Percentiles rank a stretch among this genome's conserved stretches.
These are phyloP conservation scores for Kluyveromyces dobzhanskii DNA, from an alignment of 805 yeast species.

Conservation along the genomic window DNA sequence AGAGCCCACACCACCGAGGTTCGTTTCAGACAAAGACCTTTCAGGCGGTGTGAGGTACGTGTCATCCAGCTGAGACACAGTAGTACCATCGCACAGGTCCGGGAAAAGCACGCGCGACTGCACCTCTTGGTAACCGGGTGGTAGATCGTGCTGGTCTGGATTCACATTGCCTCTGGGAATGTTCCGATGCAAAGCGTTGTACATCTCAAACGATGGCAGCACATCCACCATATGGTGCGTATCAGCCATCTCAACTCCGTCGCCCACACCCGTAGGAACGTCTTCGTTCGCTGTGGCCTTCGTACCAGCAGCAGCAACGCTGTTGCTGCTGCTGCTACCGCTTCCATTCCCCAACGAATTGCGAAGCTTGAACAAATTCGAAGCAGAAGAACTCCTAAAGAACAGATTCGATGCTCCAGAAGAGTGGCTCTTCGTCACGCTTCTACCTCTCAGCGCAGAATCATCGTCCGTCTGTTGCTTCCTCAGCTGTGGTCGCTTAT, in stretches of 20 bases:
- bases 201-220: constrained; percentile 63
- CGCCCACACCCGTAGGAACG: no score
- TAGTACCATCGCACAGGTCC: neutral
- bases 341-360: neutral
- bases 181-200: constrained; percentile 38
- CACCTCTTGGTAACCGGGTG: constrained; percentile 29
- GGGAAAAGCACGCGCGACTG: constrained; percentile 5
- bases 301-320: no score
- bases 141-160: constrained; percentile 25
- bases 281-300: neutral
- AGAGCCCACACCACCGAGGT: neutral
- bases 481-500: neutral
- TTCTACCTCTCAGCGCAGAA: neutral
- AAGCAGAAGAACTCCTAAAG: constrained; percentile 7
- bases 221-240: constrained; percentile 37
- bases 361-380: constrained; percentile 6
- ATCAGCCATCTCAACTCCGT: neutral
- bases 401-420: constrained; percentile 7
- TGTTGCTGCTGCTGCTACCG: neutral
- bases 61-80: constrained; percentile 1
- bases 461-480: constrained; percentile 2
- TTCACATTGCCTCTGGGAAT: constrained; percentile 33
- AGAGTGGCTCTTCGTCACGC: neutral
- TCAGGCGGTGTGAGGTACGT: no score
- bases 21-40: no score